Evolutionary conservation across 1,139 yeast genomes (phyloP).

Genomic region (Sugiyamaella sp.): DNA sequence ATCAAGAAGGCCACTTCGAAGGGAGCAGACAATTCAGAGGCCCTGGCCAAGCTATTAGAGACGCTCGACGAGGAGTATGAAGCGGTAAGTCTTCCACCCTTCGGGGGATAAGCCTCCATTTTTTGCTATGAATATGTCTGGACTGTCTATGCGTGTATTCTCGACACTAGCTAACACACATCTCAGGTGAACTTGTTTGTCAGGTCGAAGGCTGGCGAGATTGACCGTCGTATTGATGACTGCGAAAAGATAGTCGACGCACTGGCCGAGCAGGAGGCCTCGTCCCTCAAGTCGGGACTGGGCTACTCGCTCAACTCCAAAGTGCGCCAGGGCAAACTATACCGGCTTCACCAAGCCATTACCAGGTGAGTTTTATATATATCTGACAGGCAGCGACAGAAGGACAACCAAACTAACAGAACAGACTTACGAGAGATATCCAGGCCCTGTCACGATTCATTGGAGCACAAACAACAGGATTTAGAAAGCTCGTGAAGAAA

Average conservation of each 20-base stretch:
- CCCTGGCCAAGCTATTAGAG: constrained; percentile 63
- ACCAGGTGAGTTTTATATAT: constrained; percentile 27
- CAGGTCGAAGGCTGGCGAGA: constrained; percentile 66
- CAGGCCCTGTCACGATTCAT: constrained; percentile 75
- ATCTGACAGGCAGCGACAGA: too few relatives aligned
- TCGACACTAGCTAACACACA: background rate
- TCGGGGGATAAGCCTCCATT: too few relatives aligned
- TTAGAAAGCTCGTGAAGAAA: constrained; percentile 79
- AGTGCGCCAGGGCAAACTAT: constrained; percentile 35
- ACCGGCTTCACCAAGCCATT: constrained; percentile 41
- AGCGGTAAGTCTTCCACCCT: constrained; percentile 51
- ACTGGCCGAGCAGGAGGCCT: constrained; percentile 34
- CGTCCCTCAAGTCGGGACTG: constrained; percentile 17
- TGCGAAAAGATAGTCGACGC: constrained; percentile 46
- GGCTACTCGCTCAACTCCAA: constrained; percentile 30
- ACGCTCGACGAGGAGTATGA: constrained; percentile 62
- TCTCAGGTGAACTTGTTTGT: constrained; percentile 52
- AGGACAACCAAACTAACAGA: constrained; percentile 13
- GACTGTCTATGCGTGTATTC: too few relatives aligned
- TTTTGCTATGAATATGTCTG: too few relatives aligned
- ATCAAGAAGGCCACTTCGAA: constrained; percentile 55
- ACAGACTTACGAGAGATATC: constrained; percentile 57
- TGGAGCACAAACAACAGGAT: constrained; percentile 78
- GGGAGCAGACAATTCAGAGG: constrained; percentile 41
- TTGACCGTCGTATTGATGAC: constrained; percentile 47